These are phyloP conservation scores for Penicillium sp. DNA, from an alignment of 2,329 filamentous ascomycete genomes.

Conservation along the genomic window DNA sequence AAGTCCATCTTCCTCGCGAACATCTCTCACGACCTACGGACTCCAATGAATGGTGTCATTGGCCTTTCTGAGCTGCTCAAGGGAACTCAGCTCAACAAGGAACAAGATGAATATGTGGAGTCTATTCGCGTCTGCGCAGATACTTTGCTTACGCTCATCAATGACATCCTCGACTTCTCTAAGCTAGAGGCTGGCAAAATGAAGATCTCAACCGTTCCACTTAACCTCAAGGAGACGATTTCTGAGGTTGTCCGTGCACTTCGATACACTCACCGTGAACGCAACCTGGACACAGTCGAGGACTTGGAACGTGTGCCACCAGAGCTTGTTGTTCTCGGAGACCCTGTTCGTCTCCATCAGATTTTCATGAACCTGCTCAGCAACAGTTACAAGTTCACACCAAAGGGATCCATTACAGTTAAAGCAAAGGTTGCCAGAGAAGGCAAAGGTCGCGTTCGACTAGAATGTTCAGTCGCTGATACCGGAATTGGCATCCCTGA, in stretches of 20 bases:
- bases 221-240: conserved; percentile 72
- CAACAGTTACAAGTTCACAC: conserved; percentile 94
- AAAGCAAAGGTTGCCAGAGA: conserved; percentile 74
- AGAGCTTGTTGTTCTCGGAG: conserved; percentile 74
- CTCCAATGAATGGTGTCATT: conserved; percentile 91
- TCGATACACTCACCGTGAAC: conserved; percentile 66
- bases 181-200: conserved; percentile 86
- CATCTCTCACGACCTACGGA: conserved; percentile 85
- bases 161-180: conserved; percentile 88
- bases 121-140: conserved; percentile 70
- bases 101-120: conserved; percentile 66
- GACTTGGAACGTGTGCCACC: conserved; percentile 66
- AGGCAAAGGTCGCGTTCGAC: conserved; percentile 68
- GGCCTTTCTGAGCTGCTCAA: conserved; percentile 71
- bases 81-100: conserved; percentile 57
- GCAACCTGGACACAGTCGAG: conserved; percentile 63
- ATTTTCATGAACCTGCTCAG: conserved; percentile 81
- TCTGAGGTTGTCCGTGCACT: conserved; percentile 67
- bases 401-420: conserved; percentile 83
- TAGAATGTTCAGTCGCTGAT: conserved; percentile 85
- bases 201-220: conserved; percentile 82
- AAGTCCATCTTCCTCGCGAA: conserved; percentile 98
- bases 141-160: conserved; percentile 82
- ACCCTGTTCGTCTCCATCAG: conserved; percentile 81
- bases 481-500: conserved; percentile 90